Evolutionary conservation across 2,329 filamentous ascomycete species (phyloP), one percentile per base, ranked within the genome.

Genomic region (Geosmithia flava): DNA sequence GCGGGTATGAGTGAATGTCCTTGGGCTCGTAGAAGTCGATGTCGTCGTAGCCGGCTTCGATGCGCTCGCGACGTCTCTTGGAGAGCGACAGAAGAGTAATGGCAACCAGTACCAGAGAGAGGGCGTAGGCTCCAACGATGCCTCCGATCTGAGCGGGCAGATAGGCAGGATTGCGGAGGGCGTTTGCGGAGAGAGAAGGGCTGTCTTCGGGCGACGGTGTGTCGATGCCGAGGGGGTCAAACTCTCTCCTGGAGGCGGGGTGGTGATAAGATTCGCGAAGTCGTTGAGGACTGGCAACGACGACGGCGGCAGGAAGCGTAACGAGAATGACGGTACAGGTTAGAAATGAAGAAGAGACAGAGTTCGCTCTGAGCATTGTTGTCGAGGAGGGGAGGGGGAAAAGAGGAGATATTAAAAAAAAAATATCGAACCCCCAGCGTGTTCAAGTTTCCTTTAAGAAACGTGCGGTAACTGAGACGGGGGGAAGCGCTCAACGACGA

Each of bases 81-180:
- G 75, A 68, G 7, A 88, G 71, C 20, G 76, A 62, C 42, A 88
- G 69, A 7, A 89, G 69, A 44, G 78, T 68, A 33, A 79, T 70
- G 56, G 87, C 82, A 57, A 93, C 79, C 57, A 93, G 65, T 58
- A 88, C 72, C 59, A 94, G 74, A 37, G 81, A 86, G 51, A 87
- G 64, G 50, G 90, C 74, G 78, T 96, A 96, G 50, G 86, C 83
- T 52, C 83, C 88, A 50, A 91, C 75, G 51, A 97, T 85, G 54
- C 83, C 87, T 53, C 85, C 84, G 55, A 96, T 82, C 64, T 96
- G 84, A 50, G 80, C 82, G 17, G 89, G 87, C 20, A 96, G 77
- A 49, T 84, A 79, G 17, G 74, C 66, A 53, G 69, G 68, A 61
- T 89, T 73, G 56, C 80, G 70, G 45, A 79, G 63, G 39, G 81